Evolutionary conservation across 331 rosid genomes (phyloP), one percentile per base, ranked within the genome.

Genomic region (Rhamnella rubrinervis): DNA sequence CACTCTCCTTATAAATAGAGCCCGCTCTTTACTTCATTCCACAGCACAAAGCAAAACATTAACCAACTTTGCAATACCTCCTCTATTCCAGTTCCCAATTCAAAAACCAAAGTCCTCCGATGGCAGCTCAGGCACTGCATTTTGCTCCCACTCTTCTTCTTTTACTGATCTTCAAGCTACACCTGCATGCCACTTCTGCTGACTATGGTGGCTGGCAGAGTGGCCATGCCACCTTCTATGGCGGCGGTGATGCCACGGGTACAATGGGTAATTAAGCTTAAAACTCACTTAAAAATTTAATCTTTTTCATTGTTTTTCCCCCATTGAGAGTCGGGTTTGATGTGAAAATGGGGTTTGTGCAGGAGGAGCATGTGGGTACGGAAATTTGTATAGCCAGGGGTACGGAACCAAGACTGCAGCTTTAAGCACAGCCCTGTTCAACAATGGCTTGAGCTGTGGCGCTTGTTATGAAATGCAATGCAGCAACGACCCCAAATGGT

Each of bases 321-420:
- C n/a, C 55, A 19, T 37, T 23, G 3, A 51, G 28, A 35, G 1
- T 59, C 44, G 28, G 11, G 58, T 72, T 35, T 68, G 13, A 55
- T 65, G 55, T 21, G 59, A 18, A 46, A 66, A 52, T 74, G 57
- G 71, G 71, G 17, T 44, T 68, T 67, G 69, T 74, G 68, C 58
- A 90, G 93, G 96, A 55, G 96, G 96, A 56, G 96, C 96, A 60
- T 90, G 93, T 75, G 96, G 96, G 0, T 90, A 90, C 77, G 93
- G 96, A 35, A 90, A 90, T 76, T 75, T 90, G 73, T 87, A 90
- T 55, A 87, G 96, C 73, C 91, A 87, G n/a, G 96, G 96, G 7
- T 90, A 90, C 79, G 96, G 96, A 77, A 87, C 96, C 0, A 62
- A 85, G 79, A 90, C 93, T 38, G 93, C 89, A 51, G 96, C 96